Conservation (phyloP, 805 yeast species). For the Diddensiella transvaalensis region DNA sequence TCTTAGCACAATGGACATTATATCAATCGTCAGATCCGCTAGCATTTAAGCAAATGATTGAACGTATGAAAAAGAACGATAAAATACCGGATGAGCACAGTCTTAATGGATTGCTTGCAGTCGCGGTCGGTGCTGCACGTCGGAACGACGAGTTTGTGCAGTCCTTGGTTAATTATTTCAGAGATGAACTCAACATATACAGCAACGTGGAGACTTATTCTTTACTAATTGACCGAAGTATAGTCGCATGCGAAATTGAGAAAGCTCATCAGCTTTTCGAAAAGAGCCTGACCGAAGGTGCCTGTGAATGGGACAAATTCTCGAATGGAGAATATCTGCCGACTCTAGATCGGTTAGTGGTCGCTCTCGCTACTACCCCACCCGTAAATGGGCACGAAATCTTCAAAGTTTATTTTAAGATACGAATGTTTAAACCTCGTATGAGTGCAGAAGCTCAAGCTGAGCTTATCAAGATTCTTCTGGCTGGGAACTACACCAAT, state of each 20-base stretch:
- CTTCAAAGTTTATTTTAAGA: conserved; percentile 39
- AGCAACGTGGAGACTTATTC: conserved; percentile 39
- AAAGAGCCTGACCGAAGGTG: conserved; percentile 34
- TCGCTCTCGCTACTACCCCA: conserved; percentile 27
- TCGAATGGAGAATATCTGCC: conserved; percentile 21
- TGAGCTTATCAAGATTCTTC: conserved; percentile 37
- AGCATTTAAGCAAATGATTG: conserved; percentile 15
- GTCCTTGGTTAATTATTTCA: conserved; percentile 31
- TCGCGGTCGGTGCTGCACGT: conserved; percentile 28
- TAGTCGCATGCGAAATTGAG: conserved; percentile 29
- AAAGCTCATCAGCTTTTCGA: conserved; percentile 37
- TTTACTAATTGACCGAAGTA: conserved; percentile 35
- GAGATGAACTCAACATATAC: conserved; percentile 31
- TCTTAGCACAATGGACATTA: conserved; percentile 34
- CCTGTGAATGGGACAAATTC: conserved; percentile 44
- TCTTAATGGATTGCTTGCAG: conserved; percentile 25
- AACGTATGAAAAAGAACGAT: conserved; percentile 20
- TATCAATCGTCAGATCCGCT: conserved; percentile 22
- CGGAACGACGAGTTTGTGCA: conserved; percentile 24
- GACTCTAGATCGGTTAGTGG: conserved; percentile 31
- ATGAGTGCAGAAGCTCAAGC: conserved; percentile 40
- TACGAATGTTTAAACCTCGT: conserved; percentile 38
- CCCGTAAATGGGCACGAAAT: conserved; percentile 28
- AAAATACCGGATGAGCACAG: conserved; percentile 27
- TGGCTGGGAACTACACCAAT: conserved; percentile 36